These are phyloP conservation scores for Colletotrichum sojae DNA, from an alignment of 2,329 filamentous ascomycete species.

Conservation along the genomic window DNA sequence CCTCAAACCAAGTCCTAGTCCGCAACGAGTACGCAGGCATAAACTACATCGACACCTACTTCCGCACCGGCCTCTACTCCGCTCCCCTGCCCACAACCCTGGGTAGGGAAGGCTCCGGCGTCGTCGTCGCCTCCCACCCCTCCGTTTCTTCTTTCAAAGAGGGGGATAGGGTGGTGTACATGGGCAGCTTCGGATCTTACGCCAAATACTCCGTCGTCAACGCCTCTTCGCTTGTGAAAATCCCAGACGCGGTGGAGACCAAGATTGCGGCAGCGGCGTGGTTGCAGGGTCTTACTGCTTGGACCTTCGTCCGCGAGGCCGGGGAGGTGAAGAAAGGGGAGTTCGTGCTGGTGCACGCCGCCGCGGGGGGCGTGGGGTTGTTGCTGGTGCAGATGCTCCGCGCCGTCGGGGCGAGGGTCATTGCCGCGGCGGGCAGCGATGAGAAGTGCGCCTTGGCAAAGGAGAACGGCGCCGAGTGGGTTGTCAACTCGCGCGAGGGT, in stretches of 20 bases:
- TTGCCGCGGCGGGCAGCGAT: slow-evolving; percentile 81
- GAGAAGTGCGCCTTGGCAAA: slow-evolving; percentile 81
- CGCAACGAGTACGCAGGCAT: slow-evolving; percentile 86
- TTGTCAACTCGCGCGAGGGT: slow-evolving; percentile 77
- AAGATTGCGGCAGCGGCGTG: slow-evolving; percentile 77
- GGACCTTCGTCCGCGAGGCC: slow-evolving; percentile 83
- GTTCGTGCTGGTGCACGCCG: slow-evolving; percentile 88
- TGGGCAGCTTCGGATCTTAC: slow-evolving; percentile 66
- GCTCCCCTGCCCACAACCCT: slow-evolving; percentile 81
- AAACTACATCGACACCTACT: slow-evolving; percentile 94
- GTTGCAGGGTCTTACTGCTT: slow-evolving; percentile 87
- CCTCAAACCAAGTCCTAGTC: slow-evolving; percentile 82
- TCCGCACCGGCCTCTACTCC: slow-evolving; percentile 86
- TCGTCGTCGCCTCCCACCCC: slow-evolving; percentile 73
- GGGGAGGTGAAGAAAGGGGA: slow-evolving; percentile 83
- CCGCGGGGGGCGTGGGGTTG: slow-evolving; percentile 85
- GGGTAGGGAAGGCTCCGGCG: slow-evolving; percentile 84
- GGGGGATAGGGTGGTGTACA: slow-evolving; percentile 81
- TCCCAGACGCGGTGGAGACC: slow-evolving; percentile 74
- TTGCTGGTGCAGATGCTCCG: slow-evolving; percentile 83
- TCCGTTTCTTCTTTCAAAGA: slow-evolving; percentile 69
- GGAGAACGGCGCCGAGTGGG: slow-evolving; percentile 78
- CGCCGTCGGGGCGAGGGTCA: slow-evolving; percentile 80
- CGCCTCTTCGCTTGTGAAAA: slow-evolving; percentile 68
- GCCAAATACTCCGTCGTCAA: slow-evolving; percentile 70